These are phyloP conservation scores for Pichia sp. DNA, from an alignment of 1,139 yeast species.

Conservation along the genomic window DNA sequence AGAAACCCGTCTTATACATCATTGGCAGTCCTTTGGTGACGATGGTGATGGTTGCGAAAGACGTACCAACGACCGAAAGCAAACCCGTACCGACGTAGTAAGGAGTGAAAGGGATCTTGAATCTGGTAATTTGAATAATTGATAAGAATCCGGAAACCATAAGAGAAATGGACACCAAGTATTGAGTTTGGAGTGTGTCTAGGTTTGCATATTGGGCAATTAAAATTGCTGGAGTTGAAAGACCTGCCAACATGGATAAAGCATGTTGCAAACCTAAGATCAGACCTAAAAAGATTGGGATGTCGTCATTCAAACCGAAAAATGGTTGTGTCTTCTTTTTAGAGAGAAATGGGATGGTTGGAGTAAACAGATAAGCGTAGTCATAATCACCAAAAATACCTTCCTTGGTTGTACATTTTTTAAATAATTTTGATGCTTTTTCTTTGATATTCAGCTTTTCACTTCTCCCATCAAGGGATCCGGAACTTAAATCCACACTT, in stretches of 20 bases:
- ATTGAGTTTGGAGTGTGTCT: slow-evolving; percentile 41
- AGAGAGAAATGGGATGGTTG: slow-evolving; percentile 60
- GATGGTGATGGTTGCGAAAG: slow-evolving; percentile 80
- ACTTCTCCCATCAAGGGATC: neutral
- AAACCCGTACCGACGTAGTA: slow-evolving; percentile 82
- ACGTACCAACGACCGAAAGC: slow-evolving; percentile 82
- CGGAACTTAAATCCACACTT: neutral
- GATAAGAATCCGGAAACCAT: slow-evolving; percentile 73
- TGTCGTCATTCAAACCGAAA: slow-evolving; percentile 67
- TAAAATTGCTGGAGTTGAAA: slow-evolving; percentile 77
- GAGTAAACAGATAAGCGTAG: slow-evolving; percentile 68
- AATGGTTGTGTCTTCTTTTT: slow-evolving; percentile 60
- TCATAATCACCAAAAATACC: slow-evolving; percentile 82
- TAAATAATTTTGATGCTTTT: slow-evolving; percentile 2
- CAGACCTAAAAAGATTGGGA: slow-evolving; percentile 71
- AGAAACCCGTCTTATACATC: slow-evolving; percentile 68
- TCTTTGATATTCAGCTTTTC: neutral
- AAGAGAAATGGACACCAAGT: slow-evolving; percentile 69
- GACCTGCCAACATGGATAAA: slow-evolving; percentile 85
- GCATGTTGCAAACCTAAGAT: slow-evolving; percentile 82
- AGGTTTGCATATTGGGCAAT: slow-evolving; percentile 58
- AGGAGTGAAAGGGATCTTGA: slow-evolving; percentile 63
- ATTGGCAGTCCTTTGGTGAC: slow-evolving; percentile 68
- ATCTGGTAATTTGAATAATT: slow-evolving; percentile 68
- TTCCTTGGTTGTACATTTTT: slow-evolving; percentile 47